phyloP scores from a whole-genome alignment of 2,329 filamentous ascomycete genomes.

The Metarhizium brunneum region DNA sequence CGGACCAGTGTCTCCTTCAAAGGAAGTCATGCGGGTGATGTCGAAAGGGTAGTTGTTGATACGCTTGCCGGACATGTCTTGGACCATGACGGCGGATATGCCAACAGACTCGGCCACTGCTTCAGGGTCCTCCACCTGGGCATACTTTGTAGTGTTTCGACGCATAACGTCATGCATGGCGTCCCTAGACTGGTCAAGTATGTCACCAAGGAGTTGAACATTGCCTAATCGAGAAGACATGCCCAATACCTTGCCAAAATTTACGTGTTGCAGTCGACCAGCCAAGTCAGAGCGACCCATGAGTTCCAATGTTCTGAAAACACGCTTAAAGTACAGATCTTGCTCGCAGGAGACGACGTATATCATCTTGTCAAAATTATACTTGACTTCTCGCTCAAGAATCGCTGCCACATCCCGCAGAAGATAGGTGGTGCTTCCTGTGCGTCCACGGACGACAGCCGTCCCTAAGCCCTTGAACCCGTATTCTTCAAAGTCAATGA shows the following conservation, averaged over 20 bases:
- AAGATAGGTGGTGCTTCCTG: conserved; percentile 54
- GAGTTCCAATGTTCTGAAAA: neutral
- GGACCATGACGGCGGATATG: conserved; percentile 63
- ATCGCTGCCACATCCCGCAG: neutral
- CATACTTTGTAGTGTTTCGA: conserved; percentile 55
- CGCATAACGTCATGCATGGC: conserved; percentile 67
- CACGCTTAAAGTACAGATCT: neutral
- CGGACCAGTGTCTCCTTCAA: conserved; percentile 64
- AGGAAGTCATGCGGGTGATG: conserved; percentile 62
- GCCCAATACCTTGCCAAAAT: conserved; percentile 39
- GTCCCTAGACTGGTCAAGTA: conserved; percentile 48
- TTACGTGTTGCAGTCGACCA: conserved; percentile 17
- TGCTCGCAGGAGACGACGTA: neutral
- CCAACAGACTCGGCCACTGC: conserved; percentile 55
- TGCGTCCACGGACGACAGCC: conserved; percentile 54
- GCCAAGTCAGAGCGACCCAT: neutral
- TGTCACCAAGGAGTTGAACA: conserved; percentile 46
- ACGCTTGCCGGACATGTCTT: conserved; percentile 61
- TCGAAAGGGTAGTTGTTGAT: conserved; percentile 51
- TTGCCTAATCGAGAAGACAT: conserved; percentile 34
- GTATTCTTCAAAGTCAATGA: conserved; percentile 62
- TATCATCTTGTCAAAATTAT: neutral
- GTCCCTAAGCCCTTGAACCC: conserved; percentile 57
- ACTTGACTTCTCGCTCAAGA: neutral
- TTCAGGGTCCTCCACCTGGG: conserved; percentile 53